phyloP scores from a whole-genome alignment of 805 yeast species.

The Candida tibetensis region DNA sequence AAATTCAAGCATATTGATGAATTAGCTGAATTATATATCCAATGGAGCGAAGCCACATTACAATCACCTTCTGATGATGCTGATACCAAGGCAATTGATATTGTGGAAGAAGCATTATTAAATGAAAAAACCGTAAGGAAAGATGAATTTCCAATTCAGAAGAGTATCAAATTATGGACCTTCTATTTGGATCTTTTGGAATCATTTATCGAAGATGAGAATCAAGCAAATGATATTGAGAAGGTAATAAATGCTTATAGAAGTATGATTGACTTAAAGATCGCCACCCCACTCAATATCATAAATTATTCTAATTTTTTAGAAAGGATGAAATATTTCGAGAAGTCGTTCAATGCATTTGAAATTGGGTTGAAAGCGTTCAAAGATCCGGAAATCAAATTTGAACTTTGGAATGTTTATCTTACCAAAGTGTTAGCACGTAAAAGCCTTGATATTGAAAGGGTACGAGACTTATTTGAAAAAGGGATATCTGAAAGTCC shows the following conservation, averaged over 20 bases:
- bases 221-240: conserved; percentile 11
- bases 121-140: neutral
- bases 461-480: conserved; percentile 71
- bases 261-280: conserved; percentile 42
- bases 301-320: conserved; percentile 65
- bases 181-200: conserved; percentile 70
- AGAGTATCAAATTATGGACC: conserved; percentile 67
- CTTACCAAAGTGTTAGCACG: conserved; percentile 46
- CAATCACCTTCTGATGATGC: conserved; percentile 40
- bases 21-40: conserved; percentile 64
- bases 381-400: conserved; percentile 49
- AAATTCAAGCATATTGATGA: conserved; percentile 65
- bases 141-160: conserved; percentile 29
- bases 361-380: conserved; percentile 69
- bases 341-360: conserved; percentile 56
- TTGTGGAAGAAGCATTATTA: conserved; percentile 29
- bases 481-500: conserved; percentile 55
- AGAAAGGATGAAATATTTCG: conserved; percentile 44
- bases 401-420: conserved; percentile 72
- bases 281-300: conserved; percentile 66
- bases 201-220: conserved; percentile 43
- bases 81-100: conserved; percentile 32
- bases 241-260: conserved; percentile 26
- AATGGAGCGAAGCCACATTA: conserved; percentile 71
- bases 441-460: conserved; percentile 15